Evolutionary conservation across 2,329 filamentous ascomycete species (phyloP).

Genomic region (Exophiala mesophila): DNA sequence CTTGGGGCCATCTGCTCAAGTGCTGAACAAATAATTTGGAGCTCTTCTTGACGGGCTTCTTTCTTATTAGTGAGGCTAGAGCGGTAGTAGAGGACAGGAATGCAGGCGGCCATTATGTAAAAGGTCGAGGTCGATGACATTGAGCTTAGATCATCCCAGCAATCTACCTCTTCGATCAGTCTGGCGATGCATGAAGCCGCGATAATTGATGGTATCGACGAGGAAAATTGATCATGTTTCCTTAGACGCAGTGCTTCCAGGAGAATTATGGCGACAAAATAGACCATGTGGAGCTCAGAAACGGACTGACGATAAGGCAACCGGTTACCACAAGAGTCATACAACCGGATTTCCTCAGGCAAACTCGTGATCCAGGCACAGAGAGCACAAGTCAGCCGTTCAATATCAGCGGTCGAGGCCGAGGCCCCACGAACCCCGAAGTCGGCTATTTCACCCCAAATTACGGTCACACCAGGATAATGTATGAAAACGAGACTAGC

Average conservation of each 20-base stretch:
- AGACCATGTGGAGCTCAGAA: constrained; percentile 8
- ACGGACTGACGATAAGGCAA: constrained; percentile 1
- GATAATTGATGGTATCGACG: neutral
- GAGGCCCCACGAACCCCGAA: neutral
- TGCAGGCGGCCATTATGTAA: constrained; percentile 2
- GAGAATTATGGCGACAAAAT: constrained; percentile 6
- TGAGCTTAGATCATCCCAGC: constrained; percentile 4
- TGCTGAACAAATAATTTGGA: neutral
- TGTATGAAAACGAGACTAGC: constrained; percentile 1
- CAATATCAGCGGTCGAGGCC: neutral
- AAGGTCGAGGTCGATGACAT: constrained; percentile 6
- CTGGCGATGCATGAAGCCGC: constrained; percentile 3
- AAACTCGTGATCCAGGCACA: constrained; percentile 1
- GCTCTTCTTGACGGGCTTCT: neutral
- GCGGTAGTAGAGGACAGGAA: constrained; percentile 2
- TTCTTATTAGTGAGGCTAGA: neutral
- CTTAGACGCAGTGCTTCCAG: neutral
- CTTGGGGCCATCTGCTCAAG: constrained; percentile 3
- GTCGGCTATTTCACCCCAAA: constrained; percentile 4
- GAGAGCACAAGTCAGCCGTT: constrained; percentile 2
- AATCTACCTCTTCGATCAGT: constrained; percentile 6
- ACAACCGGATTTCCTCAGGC: constrained; percentile 5
- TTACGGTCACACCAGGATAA: neutral
- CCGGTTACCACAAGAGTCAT: neutral
- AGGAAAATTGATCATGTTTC: neutral